A percentile compares a stretch with the other conserved stretches of the same genome.
phyloP scores from a whole-genome alignment of 2,329 filamentous ascomycete species.

The Escovopsis weberi region DNA sequence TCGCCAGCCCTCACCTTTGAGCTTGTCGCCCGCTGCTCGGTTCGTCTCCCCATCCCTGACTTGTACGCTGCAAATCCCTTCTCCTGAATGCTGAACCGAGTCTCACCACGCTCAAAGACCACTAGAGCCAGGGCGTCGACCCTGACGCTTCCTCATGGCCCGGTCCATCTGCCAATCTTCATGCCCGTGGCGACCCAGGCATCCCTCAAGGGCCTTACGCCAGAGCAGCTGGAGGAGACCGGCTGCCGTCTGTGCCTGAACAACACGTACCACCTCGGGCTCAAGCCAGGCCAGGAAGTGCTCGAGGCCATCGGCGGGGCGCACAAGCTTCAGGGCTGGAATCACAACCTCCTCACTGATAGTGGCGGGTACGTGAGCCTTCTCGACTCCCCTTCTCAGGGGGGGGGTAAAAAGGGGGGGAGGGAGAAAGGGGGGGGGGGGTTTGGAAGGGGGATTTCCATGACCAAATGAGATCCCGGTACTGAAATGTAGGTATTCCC shows the following conservation, averaged over 20 bases:
- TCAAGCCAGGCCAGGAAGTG: constrained; percentile 86
- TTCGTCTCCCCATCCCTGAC: neutral
- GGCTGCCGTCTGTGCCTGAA: constrained; percentile 86
- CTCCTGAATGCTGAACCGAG: constrained; percentile 7
- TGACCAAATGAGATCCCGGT: too few species aligned
- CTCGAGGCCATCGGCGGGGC: constrained; percentile 81
- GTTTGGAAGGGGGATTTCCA: neutral
- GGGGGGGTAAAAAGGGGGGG: too few species aligned
- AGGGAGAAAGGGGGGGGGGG: constrained; percentile 5
- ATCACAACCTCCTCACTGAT: constrained; percentile 83
- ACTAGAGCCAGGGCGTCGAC: constrained; percentile 86
- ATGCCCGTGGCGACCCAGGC: constrained; percentile 98
- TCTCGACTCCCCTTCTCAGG: neutral
- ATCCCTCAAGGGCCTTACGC: constrained; percentile 86
- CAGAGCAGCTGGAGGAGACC: constrained; percentile 79
- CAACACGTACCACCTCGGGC: constrained; percentile 92
- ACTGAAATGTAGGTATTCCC: too few species aligned
- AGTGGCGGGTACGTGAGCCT: constrained; percentile 45
- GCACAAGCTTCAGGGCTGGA: constrained; percentile 90
- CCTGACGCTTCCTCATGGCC: constrained; percentile 79
- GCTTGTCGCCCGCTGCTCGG: constrained; percentile 33
- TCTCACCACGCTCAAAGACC: constrained; percentile 40
- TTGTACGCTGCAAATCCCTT: neutral
- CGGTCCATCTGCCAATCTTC: constrained; percentile 82
- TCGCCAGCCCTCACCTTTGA: constrained; percentile 64